Conservation (phyloP, 495 filamentous ascomycete genomes). For the Hyaloscypha variabilis region DNA sequence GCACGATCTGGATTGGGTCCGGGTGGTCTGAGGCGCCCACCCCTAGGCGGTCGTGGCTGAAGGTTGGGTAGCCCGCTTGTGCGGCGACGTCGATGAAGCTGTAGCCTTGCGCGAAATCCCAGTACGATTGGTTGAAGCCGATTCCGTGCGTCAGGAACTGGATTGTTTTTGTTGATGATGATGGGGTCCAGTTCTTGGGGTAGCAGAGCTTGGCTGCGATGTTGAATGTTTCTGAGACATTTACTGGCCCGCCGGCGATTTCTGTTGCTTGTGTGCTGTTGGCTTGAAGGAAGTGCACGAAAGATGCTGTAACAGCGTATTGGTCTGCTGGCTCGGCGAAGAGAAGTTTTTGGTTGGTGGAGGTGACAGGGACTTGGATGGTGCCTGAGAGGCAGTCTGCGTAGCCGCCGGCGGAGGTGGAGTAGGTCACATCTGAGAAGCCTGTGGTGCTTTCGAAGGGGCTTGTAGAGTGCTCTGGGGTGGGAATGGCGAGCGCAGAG, state of each 20-base stretch:
- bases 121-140: constrained; percentile 18
- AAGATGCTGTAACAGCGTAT: constrained; percentile 3
- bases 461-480: background rate
- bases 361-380: background rate
- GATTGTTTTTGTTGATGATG: background rate
- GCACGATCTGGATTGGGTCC: constrained; percentile 40
- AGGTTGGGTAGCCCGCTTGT: constrained; percentile 39
- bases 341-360: background rate
- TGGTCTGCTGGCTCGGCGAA: background rate
- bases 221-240: background rate
- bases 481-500: no score
- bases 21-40: constrained; percentile 39
- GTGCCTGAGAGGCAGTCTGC: background rate
- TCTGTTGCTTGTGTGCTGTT: background rate
- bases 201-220: constrained; percentile 8
- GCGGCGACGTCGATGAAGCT: constrained; percentile 40
- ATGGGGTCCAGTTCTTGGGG: background rate
- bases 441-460: background rate
- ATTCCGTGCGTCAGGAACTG: constrained; percentile 25
- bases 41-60: constrained; percentile 48
- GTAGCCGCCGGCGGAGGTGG: background rate
- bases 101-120: constrained; percentile 18
- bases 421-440: constrained; percentile 2
- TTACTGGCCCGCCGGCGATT: background rate
- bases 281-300: constrained; percentile 1